phyloP scores from a whole-genome alignment of 1,284 basidiomycete genomes.

The Marasmius sp. region DNA sequence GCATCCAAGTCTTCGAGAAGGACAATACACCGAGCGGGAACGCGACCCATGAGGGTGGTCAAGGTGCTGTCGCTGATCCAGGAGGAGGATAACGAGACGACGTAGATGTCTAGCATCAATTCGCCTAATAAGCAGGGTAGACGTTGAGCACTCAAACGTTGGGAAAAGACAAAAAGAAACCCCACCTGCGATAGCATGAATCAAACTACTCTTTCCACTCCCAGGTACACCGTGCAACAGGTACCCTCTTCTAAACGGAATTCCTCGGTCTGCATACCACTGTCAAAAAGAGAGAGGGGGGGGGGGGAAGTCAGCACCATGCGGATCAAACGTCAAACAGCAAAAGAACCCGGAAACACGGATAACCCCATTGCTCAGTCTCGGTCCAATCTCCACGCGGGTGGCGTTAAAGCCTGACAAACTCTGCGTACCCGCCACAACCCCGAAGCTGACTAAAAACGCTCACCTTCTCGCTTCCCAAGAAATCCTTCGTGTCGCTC shows the following conservation, averaged over 20 bases:
- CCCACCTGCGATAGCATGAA: slow-evolving; percentile 82
- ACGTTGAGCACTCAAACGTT: background rate
- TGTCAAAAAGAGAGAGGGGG: slow-evolving; percentile 17
- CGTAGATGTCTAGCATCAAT: slow-evolving; percentile 70
- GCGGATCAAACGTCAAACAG: too few relatives aligned
- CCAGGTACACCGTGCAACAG: slow-evolving; percentile 81
- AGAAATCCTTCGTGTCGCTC: slow-evolving; percentile 77
- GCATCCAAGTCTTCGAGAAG: slow-evolving; percentile 84
- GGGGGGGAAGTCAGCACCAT: background rate
- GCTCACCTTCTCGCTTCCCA: slow-evolving; percentile 72
- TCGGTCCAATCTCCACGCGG: too few relatives aligned
- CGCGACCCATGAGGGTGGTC: slow-evolving; percentile 76
- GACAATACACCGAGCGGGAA: slow-evolving; percentile 80
- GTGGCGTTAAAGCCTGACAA: too few relatives aligned
- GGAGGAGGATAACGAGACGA: slow-evolving; percentile 44
- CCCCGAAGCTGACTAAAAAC: background rate
- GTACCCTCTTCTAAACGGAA: slow-evolving; percentile 84
- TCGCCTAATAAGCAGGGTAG: slow-evolving; percentile 36
- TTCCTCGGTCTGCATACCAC: slow-evolving; percentile 70
- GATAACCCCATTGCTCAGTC: too few relatives aligned
- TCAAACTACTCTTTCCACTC: slow-evolving; percentile 79
- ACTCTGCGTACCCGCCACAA: too few relatives aligned
- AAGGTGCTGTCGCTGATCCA: slow-evolving; percentile 71
- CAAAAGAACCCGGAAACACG: too few relatives aligned
- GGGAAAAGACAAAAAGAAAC: slow-evolving; percentile 75